These are phyloP conservation scores for Hyparrhenia diplandra DNA, from an alignment of 176 grass and related monocot species.

Conservation along the genomic window DNA sequence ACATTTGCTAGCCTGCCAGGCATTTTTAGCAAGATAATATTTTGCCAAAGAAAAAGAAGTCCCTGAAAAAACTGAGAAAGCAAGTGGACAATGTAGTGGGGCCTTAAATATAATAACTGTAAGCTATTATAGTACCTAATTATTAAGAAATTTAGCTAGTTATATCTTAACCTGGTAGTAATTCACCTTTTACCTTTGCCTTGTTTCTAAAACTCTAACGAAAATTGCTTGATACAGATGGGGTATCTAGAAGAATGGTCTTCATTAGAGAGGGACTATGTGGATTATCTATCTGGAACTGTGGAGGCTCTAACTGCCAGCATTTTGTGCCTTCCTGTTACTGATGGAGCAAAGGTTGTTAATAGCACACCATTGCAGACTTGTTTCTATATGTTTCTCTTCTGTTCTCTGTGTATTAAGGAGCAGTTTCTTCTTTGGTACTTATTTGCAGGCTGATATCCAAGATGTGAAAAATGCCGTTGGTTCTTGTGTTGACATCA, in stretches of 20 bases:
- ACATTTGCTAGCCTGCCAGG: not conserved
- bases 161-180: not conserved
- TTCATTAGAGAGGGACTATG: slow-evolving; percentile 62
- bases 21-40: slow-evolving; percentile 17
- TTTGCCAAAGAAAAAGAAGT: slow-evolving; percentile 21
- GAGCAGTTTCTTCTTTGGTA: slow-evolving; percentile 18
- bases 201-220: slow-evolving; percentile 8
- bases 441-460: slow-evolving; percentile 61
- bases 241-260: slow-evolving; percentile 83
- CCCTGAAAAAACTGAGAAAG: slow-evolving; percentile 20
- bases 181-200: not conserved
- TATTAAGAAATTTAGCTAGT: not conserved
- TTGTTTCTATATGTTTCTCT: slow-evolving; percentile 10
- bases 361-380: not conserved
- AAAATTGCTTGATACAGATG: slow-evolving; percentile 56
- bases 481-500: slow-evolving; percentile 73
- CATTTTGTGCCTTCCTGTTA: slow-evolving; percentile 79
- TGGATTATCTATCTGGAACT: slow-evolving; percentile 60
- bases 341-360: slow-evolving; percentile 82
- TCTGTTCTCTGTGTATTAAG: not conserved
- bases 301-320: slow-evolving; percentile 74
- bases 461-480: slow-evolving; percentile 90
- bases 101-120: not conserved
- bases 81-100: slow-evolving; percentile 4
- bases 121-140: not conserved